phyloP scores from a whole-genome alignment of 1,284 basidiomycete genomes.

The Tilletia indica region DNA sequence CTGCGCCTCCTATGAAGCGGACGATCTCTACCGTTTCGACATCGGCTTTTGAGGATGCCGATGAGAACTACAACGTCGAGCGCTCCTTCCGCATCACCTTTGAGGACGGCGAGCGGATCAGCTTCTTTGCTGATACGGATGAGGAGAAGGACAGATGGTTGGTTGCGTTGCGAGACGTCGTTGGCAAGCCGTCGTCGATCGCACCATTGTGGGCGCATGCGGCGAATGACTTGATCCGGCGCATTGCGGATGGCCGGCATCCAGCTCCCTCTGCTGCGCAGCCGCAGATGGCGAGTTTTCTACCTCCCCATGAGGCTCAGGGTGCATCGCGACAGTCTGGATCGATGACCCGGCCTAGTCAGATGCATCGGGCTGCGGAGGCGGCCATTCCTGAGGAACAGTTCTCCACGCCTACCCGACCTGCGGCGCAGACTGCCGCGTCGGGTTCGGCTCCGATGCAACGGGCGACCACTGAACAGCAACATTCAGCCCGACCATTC shows the following conservation, averaged over 20 bases:
- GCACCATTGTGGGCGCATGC: constrained; percentile 49
- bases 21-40: not conserved
- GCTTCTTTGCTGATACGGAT: constrained; percentile 87
- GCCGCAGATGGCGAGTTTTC: not conserved
- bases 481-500: not conserved
- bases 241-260: not conserved
- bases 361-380: not conserved
- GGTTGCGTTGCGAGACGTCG: constrained; percentile 55
- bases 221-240: constrained; percentile 23
- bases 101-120: constrained; percentile 73
- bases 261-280: not conserved
- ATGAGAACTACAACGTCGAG: constrained; percentile 69
- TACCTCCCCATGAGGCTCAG: too few relatives aligned
- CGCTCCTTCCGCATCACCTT: constrained; percentile 84
- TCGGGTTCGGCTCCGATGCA: not conserved
- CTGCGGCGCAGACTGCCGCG: not conserved
- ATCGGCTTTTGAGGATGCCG: constrained; percentile 61
- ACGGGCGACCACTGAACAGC: not conserved
- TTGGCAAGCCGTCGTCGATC: constrained; percentile 35
- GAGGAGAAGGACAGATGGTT: constrained; percentile 84
- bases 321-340: not conserved
- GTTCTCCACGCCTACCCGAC: not conserved
- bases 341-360: not conserved
- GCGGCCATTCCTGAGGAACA: constrained; percentile 5
- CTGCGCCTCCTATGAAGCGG: not conserved